phyloP scores from a whole-genome alignment of 2,329 filamentous ascomycete species.

The Achaetomium macrosporum region DNA sequence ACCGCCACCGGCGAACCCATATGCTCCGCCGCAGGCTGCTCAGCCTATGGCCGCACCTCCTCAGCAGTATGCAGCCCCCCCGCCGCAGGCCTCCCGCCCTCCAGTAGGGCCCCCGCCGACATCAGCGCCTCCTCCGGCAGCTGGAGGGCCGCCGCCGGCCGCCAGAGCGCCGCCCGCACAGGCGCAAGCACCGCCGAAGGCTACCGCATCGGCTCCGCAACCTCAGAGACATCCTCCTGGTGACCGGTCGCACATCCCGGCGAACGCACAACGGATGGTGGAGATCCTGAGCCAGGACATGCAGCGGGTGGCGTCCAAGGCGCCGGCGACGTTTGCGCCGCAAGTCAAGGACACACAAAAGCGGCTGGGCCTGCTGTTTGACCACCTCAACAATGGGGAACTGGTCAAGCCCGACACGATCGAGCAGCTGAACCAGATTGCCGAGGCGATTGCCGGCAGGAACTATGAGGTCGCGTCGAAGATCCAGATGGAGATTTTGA shows the following conservation, averaged over 20 bases:
- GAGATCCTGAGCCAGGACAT: slow-evolving; percentile 79
- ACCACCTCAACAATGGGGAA: slow-evolving; percentile 94
- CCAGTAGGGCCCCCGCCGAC: slow-evolving; percentile 39
- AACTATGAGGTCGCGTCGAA: slow-evolving; percentile 62
- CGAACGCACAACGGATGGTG: slow-evolving; percentile 68
- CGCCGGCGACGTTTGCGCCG: slow-evolving; percentile 76
- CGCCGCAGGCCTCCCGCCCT: slow-evolving; percentile 39
- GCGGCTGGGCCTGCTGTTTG: slow-evolving; percentile 86
- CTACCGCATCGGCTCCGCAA: slow-evolving; percentile 20
- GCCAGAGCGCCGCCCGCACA: slow-evolving; percentile 30
- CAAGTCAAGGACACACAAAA: slow-evolving; percentile 95
- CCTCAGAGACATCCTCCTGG: slow-evolving; percentile 67
- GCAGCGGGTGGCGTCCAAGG: slow-evolving; percentile 78
- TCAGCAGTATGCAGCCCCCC: slow-evolving; percentile 55
- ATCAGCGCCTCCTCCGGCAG: slow-evolving; percentile 29
- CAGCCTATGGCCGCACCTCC: slow-evolving; percentile 28
- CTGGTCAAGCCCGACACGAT: slow-evolving; percentile 76
- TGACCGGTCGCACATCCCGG: slow-evolving; percentile 83
- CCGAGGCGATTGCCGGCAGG: slow-evolving; percentile 60
- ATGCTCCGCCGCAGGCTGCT: slow-evolving; percentile 38
- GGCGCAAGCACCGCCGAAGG: not conserved
- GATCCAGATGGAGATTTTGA: slow-evolving; percentile 70
- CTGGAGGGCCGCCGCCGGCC: slow-evolving; percentile 33
- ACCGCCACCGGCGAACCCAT: slow-evolving; percentile 42
- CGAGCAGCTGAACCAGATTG: slow-evolving; percentile 57